These are phyloP conservation scores for Saccharomycopsis hybrid DNA, from an alignment of 1,139 yeast genomes.

Conservation along the genomic window DNA sequence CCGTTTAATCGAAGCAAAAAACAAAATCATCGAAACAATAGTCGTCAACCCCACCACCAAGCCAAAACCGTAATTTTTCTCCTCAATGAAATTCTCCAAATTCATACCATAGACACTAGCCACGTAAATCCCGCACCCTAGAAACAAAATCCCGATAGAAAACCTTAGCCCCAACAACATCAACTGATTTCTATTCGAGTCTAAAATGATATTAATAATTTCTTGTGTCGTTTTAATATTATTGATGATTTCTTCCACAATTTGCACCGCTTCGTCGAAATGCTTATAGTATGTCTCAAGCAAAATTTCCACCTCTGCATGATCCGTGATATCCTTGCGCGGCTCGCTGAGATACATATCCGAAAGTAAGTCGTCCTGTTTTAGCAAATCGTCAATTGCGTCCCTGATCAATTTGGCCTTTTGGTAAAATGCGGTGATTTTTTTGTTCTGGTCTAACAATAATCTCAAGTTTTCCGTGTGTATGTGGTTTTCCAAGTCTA, in stretches of 20 bases:
- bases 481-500: constrained; percentile 63
- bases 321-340: constrained; percentile 34
- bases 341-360: constrained; percentile 64
- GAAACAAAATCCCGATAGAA: constrained; percentile 73
- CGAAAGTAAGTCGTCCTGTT: constrained; percentile 83
- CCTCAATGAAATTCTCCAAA: constrained; percentile 83
- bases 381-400: constrained; percentile 67
- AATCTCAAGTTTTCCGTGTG: constrained; percentile 63
- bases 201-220: constrained; percentile 88
- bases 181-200: constrained; percentile 88
- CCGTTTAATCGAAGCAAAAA: constrained; percentile 34
- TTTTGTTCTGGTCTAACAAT: constrained; percentile 59
- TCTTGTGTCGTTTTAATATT: constrained; percentile 95
- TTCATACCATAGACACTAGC: constrained; percentile 96
- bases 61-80: constrained; percentile 58
- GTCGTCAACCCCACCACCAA: constrained; percentile 40
- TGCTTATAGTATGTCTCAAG: constrained; percentile 91
- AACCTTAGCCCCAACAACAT: constrained; percentile 85
- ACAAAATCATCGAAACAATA: constrained; percentile 29
- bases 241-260: constrained; percentile 73
- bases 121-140: constrained; percentile 70
- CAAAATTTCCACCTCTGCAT: constrained; percentile 80
- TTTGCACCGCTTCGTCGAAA: constrained; percentile 94
- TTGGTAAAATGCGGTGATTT: constrained; percentile 59
- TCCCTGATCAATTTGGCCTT: constrained; percentile 61